Evolutionary conservation across 352 stramenopile species (phyloP).

Genomic region (Globisporangium paroecandrum): DNA sequence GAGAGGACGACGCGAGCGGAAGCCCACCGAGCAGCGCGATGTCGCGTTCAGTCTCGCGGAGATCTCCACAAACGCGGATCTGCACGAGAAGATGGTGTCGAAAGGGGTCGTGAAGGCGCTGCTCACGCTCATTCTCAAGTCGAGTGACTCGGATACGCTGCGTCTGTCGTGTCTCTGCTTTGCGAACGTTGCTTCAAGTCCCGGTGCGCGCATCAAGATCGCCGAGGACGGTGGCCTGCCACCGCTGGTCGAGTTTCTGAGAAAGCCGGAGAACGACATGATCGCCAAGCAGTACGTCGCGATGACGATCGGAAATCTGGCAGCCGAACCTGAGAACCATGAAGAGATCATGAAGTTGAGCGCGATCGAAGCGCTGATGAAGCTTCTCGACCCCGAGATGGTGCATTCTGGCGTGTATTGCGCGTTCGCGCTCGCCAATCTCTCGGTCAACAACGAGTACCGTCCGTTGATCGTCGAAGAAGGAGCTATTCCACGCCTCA

Average conservation of each 20-base stretch:
- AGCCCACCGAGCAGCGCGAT: constrained; percentile 94
- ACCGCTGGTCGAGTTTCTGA: constrained; percentile 89
- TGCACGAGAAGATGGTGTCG: constrained; percentile 93
- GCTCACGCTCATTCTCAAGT: constrained; percentile 88
- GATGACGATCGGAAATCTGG: constrained; percentile 95
- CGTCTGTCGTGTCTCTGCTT: constrained; percentile 93
- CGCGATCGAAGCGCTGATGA: constrained; percentile 88
- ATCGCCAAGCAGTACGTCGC: constrained; percentile 94
- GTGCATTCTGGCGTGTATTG: constrained; percentile 87
- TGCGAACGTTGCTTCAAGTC: constrained; percentile 92
- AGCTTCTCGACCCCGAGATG: constrained; percentile 88
- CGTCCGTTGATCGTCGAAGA: constrained; percentile 90
- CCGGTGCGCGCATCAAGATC: constrained; percentile 86
- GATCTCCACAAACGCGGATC: constrained; percentile 91
- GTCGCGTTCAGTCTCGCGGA: constrained; percentile 95
- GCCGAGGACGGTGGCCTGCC: constrained; percentile 91
- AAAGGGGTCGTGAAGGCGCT: constrained; percentile 94
- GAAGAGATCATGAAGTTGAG: constrained; percentile 93
- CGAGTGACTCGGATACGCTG: constrained; percentile 91
- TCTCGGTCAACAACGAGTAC: constrained; percentile 94
- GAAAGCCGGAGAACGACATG: constrained; percentile 82
- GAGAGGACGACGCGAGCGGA: constrained; percentile 91
- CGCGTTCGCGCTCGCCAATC: constrained; percentile 93
- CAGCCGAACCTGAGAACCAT: constrained; percentile 92
- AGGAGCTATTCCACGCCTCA: constrained; percentile 91